Percentiles rank a stretch among this genome's conserved stretches.
Evolutionary conservation across 2,329 filamentous ascomycete species (phyloP).

Genomic region (Hypoxylon sp.): DNA sequence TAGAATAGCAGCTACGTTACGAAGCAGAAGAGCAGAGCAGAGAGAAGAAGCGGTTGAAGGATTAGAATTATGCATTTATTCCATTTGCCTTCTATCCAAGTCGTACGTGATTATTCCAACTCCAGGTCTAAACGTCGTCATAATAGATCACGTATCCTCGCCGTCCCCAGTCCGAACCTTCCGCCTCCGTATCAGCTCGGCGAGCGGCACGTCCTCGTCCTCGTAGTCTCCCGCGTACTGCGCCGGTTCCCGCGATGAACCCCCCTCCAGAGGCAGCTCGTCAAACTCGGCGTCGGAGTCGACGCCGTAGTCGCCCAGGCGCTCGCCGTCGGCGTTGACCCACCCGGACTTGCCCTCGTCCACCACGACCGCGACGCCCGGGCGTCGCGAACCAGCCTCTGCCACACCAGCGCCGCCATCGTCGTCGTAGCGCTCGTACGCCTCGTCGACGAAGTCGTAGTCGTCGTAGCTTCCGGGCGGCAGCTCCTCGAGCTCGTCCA

Average conservation of each 20-base stretch:
- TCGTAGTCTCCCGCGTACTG: constrained; percentile 37
- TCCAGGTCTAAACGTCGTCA: not conserved
- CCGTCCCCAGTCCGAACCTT: constrained; percentile 49
- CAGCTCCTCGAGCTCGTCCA: constrained; percentile 60
- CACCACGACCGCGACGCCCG: constrained; percentile 31
- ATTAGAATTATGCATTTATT: constrained; percentile 22
- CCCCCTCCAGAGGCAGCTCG: constrained; percentile 22
- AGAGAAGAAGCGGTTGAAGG: constrained; percentile 9
- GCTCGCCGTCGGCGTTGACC: constrained; percentile 79
- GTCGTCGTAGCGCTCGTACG: constrained; percentile 54
- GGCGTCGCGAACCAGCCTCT: not conserved
- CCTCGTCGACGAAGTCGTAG: constrained; percentile 54
- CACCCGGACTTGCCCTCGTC: constrained; percentile 66
- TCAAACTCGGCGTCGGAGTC: constrained; percentile 73
- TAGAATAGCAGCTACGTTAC: constrained; percentile 21
- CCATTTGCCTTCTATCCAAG: too few relatives aligned
- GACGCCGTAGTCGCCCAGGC: constrained; percentile 78
- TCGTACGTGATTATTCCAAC: not conserved
- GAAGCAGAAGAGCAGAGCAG: constrained; percentile 1
- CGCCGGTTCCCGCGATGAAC: not conserved
- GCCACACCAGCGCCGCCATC: not conserved
- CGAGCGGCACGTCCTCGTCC: constrained; percentile 72
- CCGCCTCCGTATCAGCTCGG: constrained; percentile 68
- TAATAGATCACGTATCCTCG: constrained; percentile 41
- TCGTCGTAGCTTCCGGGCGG: constrained; percentile 55